Evolutionary conservation across 2,329 filamentous ascomycete genomes (phyloP).

Genomic region (Diaporthe caulivora): DNA sequence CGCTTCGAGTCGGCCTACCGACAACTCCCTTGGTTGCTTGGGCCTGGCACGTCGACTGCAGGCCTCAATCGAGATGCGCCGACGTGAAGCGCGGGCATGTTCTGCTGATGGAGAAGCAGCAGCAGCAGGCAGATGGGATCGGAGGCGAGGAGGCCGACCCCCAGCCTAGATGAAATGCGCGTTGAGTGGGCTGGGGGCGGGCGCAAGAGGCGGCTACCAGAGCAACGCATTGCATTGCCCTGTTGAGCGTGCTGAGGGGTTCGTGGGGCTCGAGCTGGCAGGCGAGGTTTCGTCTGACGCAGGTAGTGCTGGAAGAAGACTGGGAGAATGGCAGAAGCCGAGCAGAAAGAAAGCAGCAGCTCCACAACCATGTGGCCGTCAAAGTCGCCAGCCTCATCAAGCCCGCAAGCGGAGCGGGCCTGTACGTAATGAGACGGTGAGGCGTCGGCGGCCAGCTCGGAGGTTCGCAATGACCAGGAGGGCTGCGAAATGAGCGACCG

Average conservation of each 20-base stretch:
- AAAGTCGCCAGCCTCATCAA: constrained; percentile 21
- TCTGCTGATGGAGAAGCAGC: background rate
- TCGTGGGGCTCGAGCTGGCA: constrained; percentile 8
- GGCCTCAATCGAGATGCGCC: background rate
- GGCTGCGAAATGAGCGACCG: background rate
- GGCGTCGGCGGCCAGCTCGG: constrained; percentile 15
- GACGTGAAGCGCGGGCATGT: background rate
- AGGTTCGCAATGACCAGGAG: constrained; percentile 13
- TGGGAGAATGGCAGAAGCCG: background rate
- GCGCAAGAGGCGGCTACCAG: constrained; percentile 25
- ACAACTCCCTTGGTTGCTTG: too few relatives aligned
- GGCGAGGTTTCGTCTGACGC: constrained; percentile 24
- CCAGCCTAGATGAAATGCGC: background rate
- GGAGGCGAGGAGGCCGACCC: background rate
- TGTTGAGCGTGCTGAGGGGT: background rate
- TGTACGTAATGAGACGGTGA: constrained; percentile 37
- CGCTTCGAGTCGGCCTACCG: background rate
- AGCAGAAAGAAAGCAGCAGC: background rate
- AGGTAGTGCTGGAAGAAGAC: background rate
- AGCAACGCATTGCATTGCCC: background rate
- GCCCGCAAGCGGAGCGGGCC: constrained; percentile 32
- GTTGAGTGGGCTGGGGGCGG: background rate
- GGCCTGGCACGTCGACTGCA: background rate
- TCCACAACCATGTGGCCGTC: constrained; percentile 25
- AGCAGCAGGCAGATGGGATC: too few relatives aligned